Base-by-base conservation (phyloP, 225 moss, liverwort and hornwort species). In the Physcomitrium patens region DNA sequence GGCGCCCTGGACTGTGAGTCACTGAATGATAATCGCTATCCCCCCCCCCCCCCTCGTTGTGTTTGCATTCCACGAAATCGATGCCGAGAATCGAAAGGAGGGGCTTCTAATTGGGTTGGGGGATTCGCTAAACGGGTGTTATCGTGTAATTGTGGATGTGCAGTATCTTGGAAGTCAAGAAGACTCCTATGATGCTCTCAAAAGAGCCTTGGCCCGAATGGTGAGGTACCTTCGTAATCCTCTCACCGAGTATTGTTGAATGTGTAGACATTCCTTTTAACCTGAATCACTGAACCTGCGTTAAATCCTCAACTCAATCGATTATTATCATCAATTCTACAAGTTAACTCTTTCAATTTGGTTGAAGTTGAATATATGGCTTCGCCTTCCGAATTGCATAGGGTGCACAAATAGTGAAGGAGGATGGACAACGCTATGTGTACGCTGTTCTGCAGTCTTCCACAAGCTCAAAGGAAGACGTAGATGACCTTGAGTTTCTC, bases 401-500 rank as follows among this genome's bases (percentile, higher is more conserved):
- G 93, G 93, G 93, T 61, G 91, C 93, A 10, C 63, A 88, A 77
- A 77, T 91, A 41, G 72, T 91, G 75, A 89, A 68, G 26, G 84
- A 76, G 72, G 93, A 91, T 75, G 86, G 82, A 12, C 73, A 62
- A 57, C 76, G 76, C 54, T 94, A 94, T 49, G 57, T 91, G 52
- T 85, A 91, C 73, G 93, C 93, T 52, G 79, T 86, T 44, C 31
- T 85, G 52, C 80, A 80, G 17, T 78, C 80, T 50, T 78, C 82
- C 13, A 47, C 84, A 9, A 84, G 72, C 71, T 85, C 86, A 0
- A 82, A 54, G 70, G 86, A 85, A 12, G 91, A 91, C 59, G 65
- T 88, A 5, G 93, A 91, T 77, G 91, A 94, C 56, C 88, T 94
- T n/a, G 91, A 91, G 80, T 94, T 94, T 51, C 76, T 94, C 26